A percentile compares a stretch with the other conserved stretches of the same genome.
phyloP scores from a whole-genome alignment of 169 alveolate species.

The Ichthyophthirius multifiliis region DNA sequence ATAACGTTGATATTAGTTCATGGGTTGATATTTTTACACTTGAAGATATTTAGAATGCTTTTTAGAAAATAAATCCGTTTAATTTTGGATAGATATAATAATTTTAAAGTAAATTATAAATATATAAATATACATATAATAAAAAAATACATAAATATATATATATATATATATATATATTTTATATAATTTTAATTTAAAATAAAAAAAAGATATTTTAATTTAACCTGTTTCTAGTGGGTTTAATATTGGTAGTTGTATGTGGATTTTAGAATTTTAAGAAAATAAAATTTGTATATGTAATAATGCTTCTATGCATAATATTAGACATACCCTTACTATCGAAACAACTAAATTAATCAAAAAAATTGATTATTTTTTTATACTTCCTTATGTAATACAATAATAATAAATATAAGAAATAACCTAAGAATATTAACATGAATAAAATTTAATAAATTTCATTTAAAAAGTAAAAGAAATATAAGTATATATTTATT shows the following conservation, averaged over 20 bases:
- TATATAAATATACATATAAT: too few relatives aligned
- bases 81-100: background rate
- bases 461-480: background rate
- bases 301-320: background rate
- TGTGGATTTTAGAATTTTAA: background rate
- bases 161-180: too few relatives aligned
- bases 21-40: background rate
- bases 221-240: constrained; percentile 3
- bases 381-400: background rate
- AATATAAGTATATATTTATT: too few relatives aligned
- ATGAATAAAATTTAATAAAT: background rate
- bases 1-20: background rate
- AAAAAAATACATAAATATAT: too few relatives aligned
- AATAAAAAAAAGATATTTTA: too few relatives aligned
- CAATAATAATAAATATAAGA: background rate
- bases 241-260: background rate
- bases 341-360: background rate
- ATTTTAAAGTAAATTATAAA: background rate
- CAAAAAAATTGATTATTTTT: background rate
- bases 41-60: background rate
- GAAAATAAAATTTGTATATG: background rate
- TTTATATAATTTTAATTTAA: too few relatives aligned
- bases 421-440: background rate
- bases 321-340: background rate
- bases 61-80: background rate